phyloP scores from a whole-genome alignment of 306 rosid species.

The Trifolium subterraneum region DNA sequence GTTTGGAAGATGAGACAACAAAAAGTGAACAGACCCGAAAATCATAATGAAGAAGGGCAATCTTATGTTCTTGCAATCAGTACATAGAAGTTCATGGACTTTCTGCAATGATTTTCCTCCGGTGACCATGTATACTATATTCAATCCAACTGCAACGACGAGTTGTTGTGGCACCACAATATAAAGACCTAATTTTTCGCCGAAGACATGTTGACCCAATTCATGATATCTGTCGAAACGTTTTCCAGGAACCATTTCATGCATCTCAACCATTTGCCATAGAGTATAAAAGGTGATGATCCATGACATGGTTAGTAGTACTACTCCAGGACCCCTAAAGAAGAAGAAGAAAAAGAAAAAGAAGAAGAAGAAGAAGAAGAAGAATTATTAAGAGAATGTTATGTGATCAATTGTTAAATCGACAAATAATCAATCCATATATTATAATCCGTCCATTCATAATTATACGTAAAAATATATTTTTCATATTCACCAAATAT shows the following conservation, averaged over 20 bases:
- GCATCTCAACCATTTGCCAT: constrained; percentile 95
- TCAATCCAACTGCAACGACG: constrained; percentile 60
- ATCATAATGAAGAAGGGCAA: constrained; percentile 74
- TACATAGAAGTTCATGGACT: constrained; percentile 55
- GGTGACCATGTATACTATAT: constrained; percentile 80
- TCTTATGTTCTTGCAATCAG: constrained; percentile 53
- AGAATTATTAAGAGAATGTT: background rate
- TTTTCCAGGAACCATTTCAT: constrained; percentile 84
- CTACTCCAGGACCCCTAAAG: constrained; percentile 77
- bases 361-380: no score
- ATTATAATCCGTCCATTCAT: no score
- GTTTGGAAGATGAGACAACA: constrained; percentile 79
- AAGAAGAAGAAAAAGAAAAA: background rate
- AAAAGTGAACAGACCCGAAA: constrained; percentile 76
- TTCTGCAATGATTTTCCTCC: constrained; percentile 74
- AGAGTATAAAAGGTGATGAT: constrained; percentile 69
- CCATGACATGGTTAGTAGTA: constrained; percentile 66
- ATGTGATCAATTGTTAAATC: background rate
- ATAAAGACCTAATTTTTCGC: constrained; percentile 78
- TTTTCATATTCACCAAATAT: no score
- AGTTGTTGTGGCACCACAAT: constrained; percentile 90
- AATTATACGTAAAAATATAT: no score
- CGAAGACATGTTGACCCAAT: constrained; percentile 80
- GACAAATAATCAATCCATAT: no score
- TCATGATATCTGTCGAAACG: constrained; percentile 86